These are phyloP conservation scores for Cryptosporidium ubiquitum DNA, from an alignment of 169 alveolate species.

Conservation along the genomic window DNA sequence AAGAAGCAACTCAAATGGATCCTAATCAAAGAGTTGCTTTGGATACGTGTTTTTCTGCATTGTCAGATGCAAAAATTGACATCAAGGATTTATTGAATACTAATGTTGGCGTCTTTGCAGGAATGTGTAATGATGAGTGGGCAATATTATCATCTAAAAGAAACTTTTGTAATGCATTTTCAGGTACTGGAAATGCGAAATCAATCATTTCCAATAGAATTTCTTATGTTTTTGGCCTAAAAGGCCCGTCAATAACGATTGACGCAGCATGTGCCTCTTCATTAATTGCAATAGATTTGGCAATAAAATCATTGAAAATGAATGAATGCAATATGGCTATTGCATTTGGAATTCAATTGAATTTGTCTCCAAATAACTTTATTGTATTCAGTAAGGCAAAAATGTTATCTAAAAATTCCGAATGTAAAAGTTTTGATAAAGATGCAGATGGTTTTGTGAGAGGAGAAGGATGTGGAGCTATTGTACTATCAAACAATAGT, in stretches of 20 bases:
- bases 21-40: conserved; percentile 70
- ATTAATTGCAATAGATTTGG: conserved; percentile 53
- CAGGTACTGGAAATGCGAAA: conserved; percentile 70
- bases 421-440: conserved; percentile 80
- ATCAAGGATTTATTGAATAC: conserved; percentile 16
- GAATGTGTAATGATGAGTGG: conserved; percentile 73
- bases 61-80: conserved; percentile 44
- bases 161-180: conserved; percentile 50
- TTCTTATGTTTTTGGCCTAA: conserved; percentile 32
- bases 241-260: conserved; percentile 60
- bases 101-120: conserved; percentile 59
- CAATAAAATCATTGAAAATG: conserved; percentile 29
- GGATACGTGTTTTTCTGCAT: conserved; percentile 56
- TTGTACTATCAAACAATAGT: conserved; percentile 61
- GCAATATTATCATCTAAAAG: conserved; percentile 28
- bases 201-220: conserved; percentile 68
- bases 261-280: conserved; percentile 74
- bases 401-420: conserved; percentile 77
- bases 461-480: conserved; percentile 81
- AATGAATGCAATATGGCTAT: conserved; percentile 41
- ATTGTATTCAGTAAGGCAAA: conserved; percentile 70
- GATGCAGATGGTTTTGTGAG: conserved; percentile 81
- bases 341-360: conserved; percentile 69
- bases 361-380: conserved; percentile 68
- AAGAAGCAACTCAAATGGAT: conserved; percentile 64